Conservation (phyloP, 75 land plant species). For the Pinus tabuliformis region DNA sequence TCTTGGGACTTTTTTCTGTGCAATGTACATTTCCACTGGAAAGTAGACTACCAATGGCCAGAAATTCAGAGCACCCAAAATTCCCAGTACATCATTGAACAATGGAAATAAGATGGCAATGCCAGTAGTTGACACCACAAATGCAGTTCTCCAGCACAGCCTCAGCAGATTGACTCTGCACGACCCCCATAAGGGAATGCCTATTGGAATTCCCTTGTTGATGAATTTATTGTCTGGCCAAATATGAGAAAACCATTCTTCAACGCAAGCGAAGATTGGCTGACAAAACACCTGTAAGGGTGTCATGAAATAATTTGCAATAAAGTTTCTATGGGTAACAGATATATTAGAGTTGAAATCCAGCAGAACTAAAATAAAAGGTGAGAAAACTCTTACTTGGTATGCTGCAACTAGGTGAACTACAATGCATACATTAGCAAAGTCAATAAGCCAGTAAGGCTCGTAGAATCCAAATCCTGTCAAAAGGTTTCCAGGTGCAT, state of each 20-base stretch:
- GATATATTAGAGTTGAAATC: neutral
- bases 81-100: conserved; percentile 26
- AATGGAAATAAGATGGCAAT: conserved; percentile 28
- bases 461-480: conserved; percentile 18
- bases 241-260: conserved; percentile 3
- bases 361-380: too few species aligned
- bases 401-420: conserved; percentile 17
- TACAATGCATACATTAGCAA: conserved; percentile 16
- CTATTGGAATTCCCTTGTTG: neutral
- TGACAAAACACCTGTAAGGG: conserved; percentile 20
- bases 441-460: conserved; percentile 16
- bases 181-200: conserved; percentile 5
- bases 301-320: neutral
- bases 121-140: conserved; percentile 23
- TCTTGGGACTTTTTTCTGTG: conserved; percentile 33
- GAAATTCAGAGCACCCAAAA: conserved; percentile 58
- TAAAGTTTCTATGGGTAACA: neutral
- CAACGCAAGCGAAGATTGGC: conserved; percentile 24
- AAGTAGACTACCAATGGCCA: conserved; percentile 80
- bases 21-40: conserved; percentile 71
- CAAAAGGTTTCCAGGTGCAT: conserved; percentile 13
- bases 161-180: conserved; percentile 15
- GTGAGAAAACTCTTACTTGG: conserved; percentile 8
- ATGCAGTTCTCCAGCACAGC: conserved; percentile 24
- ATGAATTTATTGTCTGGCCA: conserved; percentile 4